Percentiles rank a stretch among this genome's conserved stretches.
These are phyloP conservation scores for Colletotrichum paranaense DNA, from an alignment of 2,329 filamentous ascomycete species.

Conservation along the genomic window DNA sequence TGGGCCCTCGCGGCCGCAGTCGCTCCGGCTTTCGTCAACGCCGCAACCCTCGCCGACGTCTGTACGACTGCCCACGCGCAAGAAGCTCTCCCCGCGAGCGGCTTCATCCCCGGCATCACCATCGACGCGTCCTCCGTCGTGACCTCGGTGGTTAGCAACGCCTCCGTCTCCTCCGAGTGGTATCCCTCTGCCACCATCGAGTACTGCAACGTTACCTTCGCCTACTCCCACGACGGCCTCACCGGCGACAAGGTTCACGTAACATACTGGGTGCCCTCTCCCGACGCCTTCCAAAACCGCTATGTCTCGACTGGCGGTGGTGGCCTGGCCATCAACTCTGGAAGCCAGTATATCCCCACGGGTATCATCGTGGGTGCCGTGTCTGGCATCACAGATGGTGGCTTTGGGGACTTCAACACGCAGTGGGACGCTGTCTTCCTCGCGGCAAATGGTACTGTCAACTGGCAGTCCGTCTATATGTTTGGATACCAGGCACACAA, in stretches of 20 bases:
- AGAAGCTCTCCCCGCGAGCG: constrained; percentile 37
- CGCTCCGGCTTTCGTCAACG: constrained; percentile 27
- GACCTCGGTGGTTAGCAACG: constrained; percentile 46
- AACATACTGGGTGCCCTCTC: constrained; percentile 55
- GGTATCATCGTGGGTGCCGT: constrained; percentile 60
- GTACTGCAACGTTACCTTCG: constrained; percentile 60
- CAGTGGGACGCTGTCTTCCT: constrained; percentile 50
- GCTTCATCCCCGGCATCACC: constrained; percentile 42
- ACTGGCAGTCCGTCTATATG: constrained; percentile 30
- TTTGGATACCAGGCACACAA: constrained; percentile 24
- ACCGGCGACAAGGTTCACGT: constrained; percentile 47
- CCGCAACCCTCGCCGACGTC: constrained; percentile 37
- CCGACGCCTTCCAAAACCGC: constrained; percentile 55
- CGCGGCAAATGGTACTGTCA: constrained; percentile 43
- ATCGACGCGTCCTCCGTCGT: constrained; percentile 43
- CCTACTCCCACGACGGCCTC: constrained; percentile 55
- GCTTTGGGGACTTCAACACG: constrained; percentile 59
- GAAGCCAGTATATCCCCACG: constrained; percentile 44
- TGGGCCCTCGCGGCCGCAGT: background rate
- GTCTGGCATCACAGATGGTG: constrained; percentile 60
- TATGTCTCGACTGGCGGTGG: constrained; percentile 59
- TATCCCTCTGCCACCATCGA: constrained; percentile 45
- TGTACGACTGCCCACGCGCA: constrained; percentile 38
- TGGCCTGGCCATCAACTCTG: constrained; percentile 56
- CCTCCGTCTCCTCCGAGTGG: constrained; percentile 43